Conservation (phyloP, 768 basidiomycete genomes). For the Calvatia gigantea region DNA sequence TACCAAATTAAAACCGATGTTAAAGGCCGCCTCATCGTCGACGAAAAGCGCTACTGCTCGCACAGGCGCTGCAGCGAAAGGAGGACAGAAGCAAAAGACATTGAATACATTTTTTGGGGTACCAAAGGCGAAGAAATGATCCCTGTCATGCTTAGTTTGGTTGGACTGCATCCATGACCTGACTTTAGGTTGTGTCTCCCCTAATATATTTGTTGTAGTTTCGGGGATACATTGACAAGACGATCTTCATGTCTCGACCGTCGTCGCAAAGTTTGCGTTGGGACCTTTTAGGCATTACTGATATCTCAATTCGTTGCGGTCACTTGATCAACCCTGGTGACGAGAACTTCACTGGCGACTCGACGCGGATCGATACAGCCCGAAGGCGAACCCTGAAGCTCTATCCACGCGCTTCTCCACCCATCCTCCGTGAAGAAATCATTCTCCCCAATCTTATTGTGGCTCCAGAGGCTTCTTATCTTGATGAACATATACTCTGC, state of each 20-base stretch:
- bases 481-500: neutral
- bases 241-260: neutral
- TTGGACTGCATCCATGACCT: neutral
- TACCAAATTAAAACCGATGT: neutral
- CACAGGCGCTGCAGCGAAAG: neutral
- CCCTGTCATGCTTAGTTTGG: neutral
- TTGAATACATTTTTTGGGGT: conserved; percentile 12
- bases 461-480: conserved; percentile 5
- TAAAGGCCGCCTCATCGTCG: conserved; percentile 1
- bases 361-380: neutral
- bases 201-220: neutral
- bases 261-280: neutral
- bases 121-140: conserved; percentile 13
- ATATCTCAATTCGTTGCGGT: too few species aligned
- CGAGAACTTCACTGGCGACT: neutral
- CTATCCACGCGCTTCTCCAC: too few species aligned
- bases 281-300: neutral
- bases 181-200: neutral
- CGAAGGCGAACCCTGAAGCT: too few species aligned
- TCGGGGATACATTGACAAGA: neutral
- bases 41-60: neutral
- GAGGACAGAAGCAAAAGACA: conserved; percentile 9
- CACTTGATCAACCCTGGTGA: neutral
- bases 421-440: too few species aligned
- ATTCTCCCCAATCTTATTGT: neutral